A percentile compares a stretch with the other conserved stretches of the same genome.
These are phyloP conservation scores for Ricinus communis DNA, from an alignment of 345 rosid genomes.

Conservation along the genomic window DNA sequence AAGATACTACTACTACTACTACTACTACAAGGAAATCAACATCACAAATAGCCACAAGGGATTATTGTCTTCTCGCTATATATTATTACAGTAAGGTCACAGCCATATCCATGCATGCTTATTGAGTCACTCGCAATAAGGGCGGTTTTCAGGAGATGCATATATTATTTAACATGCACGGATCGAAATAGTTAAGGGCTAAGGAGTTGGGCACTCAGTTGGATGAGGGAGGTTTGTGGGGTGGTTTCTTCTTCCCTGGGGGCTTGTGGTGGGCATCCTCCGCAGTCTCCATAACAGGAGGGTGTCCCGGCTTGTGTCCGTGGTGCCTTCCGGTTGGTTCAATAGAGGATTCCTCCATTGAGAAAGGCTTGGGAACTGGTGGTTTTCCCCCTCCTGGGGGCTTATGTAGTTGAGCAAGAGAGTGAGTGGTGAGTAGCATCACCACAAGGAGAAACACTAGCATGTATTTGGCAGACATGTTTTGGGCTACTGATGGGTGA, in stretches of 20 bases:
- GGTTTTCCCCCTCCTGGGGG: no score
- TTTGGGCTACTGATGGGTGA: background rate
- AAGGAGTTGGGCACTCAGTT: background rate
- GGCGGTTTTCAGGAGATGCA: no score
- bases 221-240: conserved; percentile 4
- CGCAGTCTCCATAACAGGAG: background rate
- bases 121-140: no score
- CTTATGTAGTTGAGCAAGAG: conserved; percentile 9
- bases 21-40: no score
- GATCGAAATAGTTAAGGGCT: no score
- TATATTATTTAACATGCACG: background rate
- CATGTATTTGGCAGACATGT: background rate
- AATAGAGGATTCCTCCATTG: background rate
- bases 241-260: background rate
- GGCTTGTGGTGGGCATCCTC: background rate
- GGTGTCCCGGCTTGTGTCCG: background rate
- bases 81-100: no score
- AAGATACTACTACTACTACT: no score
- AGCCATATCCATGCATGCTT: no score
- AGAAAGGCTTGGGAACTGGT: conserved; percentile 6
- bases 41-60: no score
- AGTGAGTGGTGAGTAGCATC: conserved; percentile 6
- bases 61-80: no score
- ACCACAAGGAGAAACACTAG: conserved; percentile 2
- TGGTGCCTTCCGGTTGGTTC: no score